Evolutionary conservation across 371 early-diverging fungal species (phyloP), one percentile per base, ranked within the genome.

Genomic region (Mucor saturninus): DNA sequence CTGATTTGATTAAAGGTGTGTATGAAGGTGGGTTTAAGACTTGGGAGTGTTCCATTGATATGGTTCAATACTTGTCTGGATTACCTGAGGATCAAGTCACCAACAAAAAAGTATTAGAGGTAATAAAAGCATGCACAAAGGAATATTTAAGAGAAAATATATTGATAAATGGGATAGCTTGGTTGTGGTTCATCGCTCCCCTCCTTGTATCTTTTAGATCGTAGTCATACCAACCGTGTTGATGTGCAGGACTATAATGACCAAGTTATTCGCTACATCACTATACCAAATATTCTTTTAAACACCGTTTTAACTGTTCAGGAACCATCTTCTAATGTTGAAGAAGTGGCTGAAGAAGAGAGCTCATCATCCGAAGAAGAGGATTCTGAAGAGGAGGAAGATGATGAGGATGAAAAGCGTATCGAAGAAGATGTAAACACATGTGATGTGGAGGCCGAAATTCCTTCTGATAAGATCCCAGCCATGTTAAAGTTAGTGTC

Each of bases 1-100:
- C 80, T 40, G 97, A 97, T 75, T 67, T 97, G 15, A 85, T 95
- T 43, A 80, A 83, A 37, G 94, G 94, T 14, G 92, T 92, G 2
- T 97, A 96, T 67, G 97, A 95, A 76, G 97, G 95, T 56, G 97
- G 97, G 4, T 86, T 95, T 65, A 97, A 97, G 76, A 97, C 97
- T 0, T 97, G 97, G 97, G 97, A 97, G 65, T 95, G 96, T 68
- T 85, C 93, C 3, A 54, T 92, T 43, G 97, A 97, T 75, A 78
- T 97, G 56, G 87, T 92, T 15, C 69, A 83, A 42, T 93, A 83
- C 65, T 72, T 94, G 6, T 78, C 83, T 9, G 66, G 77, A 30
- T 61, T 76, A 6, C 75, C 75, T 14, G 72, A 72, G 14, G 65
- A 71, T 0, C 61, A 72, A 40, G 72, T 86, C 38, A 74, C 65